Percentiles rank a stretch among this genome's conserved stretches.
These are phyloP conservation scores for Ligustrum vulgare DNA, from an alignment of 257 asterid genomes.

Conservation along the genomic window DNA sequence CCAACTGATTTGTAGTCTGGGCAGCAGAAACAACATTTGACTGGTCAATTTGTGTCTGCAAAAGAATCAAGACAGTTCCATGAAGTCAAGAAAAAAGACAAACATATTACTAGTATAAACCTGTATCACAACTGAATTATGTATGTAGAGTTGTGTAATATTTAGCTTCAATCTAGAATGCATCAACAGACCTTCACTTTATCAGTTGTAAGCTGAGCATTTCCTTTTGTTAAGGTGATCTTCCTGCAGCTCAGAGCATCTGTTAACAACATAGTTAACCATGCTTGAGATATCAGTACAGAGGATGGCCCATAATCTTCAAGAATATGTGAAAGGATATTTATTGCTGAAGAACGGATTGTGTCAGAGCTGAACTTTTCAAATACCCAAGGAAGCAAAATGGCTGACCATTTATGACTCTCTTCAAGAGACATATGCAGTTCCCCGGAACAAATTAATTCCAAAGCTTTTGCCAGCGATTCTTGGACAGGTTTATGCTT, in stretches of 20 bases:
- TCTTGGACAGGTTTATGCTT: constrained; percentile 79
- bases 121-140: constrained; percentile 14
- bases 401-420: constrained; percentile 90
- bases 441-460: constrained; percentile 64
- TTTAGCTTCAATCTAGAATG: neutral
- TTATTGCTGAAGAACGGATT: constrained; percentile 76
- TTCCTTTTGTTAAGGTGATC: constrained; percentile 55
- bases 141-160: constrained; percentile 2
- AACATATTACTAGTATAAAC: neutral
- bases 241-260: constrained; percentile 71
- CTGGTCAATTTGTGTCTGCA: constrained; percentile 95
- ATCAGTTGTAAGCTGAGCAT: constrained; percentile 55
- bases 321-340: constrained; percentile 80
- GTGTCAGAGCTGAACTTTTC: constrained; percentile 61
- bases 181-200: constrained; percentile 74
- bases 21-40: constrained; percentile 77
- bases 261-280: constrained; percentile 76
- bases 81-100: constrained; percentile 19
- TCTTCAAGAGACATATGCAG: constrained; percentile 91
- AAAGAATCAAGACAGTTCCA: constrained; percentile 21
- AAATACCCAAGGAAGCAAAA: constrained; percentile 87
- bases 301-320: constrained; percentile 98
- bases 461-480: constrained; percentile 86
- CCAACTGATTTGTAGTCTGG: constrained; percentile 80
- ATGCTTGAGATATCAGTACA: constrained; percentile 90